phyloP scores from a whole-genome alignment of 768 basidiomycete genomes.

The Tricholoma terreum region DNA sequence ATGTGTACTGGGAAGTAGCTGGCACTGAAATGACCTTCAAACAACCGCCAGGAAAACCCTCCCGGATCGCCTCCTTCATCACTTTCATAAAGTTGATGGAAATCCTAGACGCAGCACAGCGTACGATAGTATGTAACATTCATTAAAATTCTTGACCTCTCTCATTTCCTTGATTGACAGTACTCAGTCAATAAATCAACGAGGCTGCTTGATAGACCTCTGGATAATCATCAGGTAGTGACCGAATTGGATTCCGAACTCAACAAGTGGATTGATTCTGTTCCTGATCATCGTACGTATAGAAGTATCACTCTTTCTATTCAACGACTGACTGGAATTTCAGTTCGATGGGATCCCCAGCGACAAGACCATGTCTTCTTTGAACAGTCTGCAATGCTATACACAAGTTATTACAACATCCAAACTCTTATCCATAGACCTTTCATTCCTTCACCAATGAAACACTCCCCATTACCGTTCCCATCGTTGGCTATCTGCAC shows the following conservation, averaged over 20 bases:
- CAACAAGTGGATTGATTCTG: slow-evolving; percentile 69
- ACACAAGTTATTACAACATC: slow-evolving; percentile 42
- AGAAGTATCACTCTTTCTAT: slow-evolving; percentile 42
- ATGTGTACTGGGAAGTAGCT: slow-evolving; percentile 65
- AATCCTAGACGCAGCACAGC: slow-evolving; percentile 59
- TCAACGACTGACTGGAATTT: slow-evolving; percentile 17
- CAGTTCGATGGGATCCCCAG: slow-evolving; percentile 34
- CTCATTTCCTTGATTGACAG: slow-evolving; percentile 2
- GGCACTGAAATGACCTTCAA: slow-evolving; percentile 50
- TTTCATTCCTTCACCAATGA: slow-evolving; percentile 65
- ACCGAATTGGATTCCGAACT: slow-evolving; percentile 72
- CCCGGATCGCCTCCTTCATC: slow-evolving; percentile 53
- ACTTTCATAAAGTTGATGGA: slow-evolving; percentile 54
- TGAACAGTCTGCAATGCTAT: slow-evolving; percentile 55
- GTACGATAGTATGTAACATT: slow-evolving; percentile 48
- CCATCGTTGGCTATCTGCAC: slow-evolving; percentile 78
- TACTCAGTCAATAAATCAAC: slow-evolving; percentile 14
- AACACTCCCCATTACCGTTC: slow-evolving; percentile 37
- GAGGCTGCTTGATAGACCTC: background rate
- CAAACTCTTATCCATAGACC: slow-evolving; percentile 77
- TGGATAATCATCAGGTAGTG: slow-evolving; percentile 51
- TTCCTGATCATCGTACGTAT: slow-evolving; percentile 55
- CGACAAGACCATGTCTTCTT: slow-evolving; percentile 37
- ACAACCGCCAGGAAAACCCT: slow-evolving; percentile 61
- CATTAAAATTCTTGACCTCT: background rate